A percentile compares a stretch with the other conserved stretches of the same genome.
Conservation (phyloP, 768 basidiomycete species). For the Naematelia encephala region DNA sequence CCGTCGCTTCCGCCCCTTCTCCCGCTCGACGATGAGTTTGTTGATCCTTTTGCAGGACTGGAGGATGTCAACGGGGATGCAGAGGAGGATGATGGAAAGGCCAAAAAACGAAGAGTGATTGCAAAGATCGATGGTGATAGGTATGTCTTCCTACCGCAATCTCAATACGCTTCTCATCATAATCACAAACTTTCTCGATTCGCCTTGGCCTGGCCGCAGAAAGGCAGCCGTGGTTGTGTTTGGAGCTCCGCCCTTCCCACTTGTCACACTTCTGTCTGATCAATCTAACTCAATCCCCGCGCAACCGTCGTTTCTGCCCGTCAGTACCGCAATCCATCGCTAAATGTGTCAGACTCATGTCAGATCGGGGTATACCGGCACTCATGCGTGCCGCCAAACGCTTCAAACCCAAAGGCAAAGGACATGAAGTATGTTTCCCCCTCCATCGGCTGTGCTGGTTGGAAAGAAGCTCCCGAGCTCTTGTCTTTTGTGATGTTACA, state of each 20-base stretch:
- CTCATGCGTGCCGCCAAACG: constrained; percentile 72
- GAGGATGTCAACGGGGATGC: not conserved
- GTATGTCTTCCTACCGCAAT: too few relatives aligned
- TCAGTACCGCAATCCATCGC: not conserved
- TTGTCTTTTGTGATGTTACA: not conserved
- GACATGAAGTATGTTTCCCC: constrained; percentile 67
- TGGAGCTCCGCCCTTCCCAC: too few relatives aligned
- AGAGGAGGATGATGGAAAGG: constrained; percentile 46
- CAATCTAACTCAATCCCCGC: too few relatives aligned
- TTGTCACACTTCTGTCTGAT: too few relatives aligned
- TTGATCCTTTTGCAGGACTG: constrained; percentile 2
- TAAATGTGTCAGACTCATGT: constrained; percentile 57
- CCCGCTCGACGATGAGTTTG: constrained; percentile 1
- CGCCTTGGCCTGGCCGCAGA: too few relatives aligned
- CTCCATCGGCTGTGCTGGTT: not conserved
- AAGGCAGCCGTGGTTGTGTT: too few relatives aligned
- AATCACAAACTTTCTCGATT: too few relatives aligned
- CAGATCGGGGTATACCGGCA: constrained; percentile 71
- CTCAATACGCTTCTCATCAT: too few relatives aligned
- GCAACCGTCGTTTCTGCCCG: too few relatives aligned
- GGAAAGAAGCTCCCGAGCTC: not conserved
- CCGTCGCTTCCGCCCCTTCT: constrained; percentile 2
- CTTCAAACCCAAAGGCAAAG: constrained; percentile 82
- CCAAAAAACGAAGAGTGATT: constrained; percentile 56
- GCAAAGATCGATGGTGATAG: constrained; percentile 67